phyloP scores from a whole-genome alignment of 2,329 filamentous ascomycete species.

The Akanthomyces lecanii region DNA sequence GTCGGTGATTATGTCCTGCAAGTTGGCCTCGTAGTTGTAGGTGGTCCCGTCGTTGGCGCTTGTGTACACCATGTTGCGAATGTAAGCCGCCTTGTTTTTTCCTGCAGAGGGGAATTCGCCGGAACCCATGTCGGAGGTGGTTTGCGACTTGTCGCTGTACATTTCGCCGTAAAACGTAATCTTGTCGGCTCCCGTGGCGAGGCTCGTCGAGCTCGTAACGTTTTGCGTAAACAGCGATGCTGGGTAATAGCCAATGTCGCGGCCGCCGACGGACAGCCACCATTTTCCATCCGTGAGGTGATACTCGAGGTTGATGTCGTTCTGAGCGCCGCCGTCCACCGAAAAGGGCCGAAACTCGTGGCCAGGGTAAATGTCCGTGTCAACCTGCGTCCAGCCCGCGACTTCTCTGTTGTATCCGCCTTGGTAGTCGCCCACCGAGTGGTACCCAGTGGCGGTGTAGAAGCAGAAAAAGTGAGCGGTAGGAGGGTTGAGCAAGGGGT shows the following conservation, averaged over 20 bases:
- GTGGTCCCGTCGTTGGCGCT: too few species aligned
- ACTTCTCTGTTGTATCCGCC: too few species aligned
- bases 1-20: too few species aligned
- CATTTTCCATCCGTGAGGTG: constrained; percentile 20
- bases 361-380: constrained; percentile 8
- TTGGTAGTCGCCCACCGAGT: too few species aligned
- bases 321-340: constrained; percentile 16
- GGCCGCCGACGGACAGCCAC: constrained; percentile 20
- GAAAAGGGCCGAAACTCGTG: constrained; percentile 17
- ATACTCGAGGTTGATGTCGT: constrained; percentile 19
- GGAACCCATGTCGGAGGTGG: neutral
- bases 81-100: too few species aligned
- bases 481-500: too few species aligned
- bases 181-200: constrained; percentile 12
- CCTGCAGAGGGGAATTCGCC: too few species aligned
- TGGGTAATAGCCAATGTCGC: constrained; percentile 22
- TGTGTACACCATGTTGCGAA: too few species aligned
- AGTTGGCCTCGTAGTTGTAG: too few species aligned
- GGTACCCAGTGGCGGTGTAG: too few species aligned
- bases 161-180: constrained; percentile 22
- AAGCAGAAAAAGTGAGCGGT: too few species aligned
- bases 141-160: constrained; percentile 18
- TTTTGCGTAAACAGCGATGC: constrained; percentile 17
- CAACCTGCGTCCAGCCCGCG: too few species aligned
- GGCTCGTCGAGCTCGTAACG: constrained; percentile 12